phyloP scores from a whole-genome alignment of 164 flowering plant species.

The Cinnamomum micranthum region DNA sequence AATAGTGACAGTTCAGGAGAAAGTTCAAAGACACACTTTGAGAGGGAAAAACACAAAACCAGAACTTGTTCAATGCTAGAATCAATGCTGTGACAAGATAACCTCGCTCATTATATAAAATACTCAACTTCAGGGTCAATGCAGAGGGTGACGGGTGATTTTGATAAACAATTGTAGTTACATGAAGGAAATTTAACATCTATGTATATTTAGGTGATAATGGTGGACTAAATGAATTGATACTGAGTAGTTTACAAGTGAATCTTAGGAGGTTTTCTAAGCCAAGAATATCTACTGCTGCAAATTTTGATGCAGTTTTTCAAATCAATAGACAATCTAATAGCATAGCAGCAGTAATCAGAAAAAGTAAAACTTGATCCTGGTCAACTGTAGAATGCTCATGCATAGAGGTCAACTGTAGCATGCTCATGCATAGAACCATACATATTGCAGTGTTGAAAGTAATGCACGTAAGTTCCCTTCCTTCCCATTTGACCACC shows the following conservation, averaged over 20 bases:
- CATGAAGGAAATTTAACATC: background rate
- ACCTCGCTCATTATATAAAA: background rate
- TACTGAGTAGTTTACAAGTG: background rate
- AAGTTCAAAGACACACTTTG: too few species aligned
- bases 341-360: background rate
- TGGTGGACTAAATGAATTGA: background rate
- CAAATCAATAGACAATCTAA: background rate
- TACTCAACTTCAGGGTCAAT: background rate
- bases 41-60: too few species aligned
- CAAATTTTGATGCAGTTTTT: background rate
- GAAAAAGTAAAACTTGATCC: background rate
- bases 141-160: background rate
- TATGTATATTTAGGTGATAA: background rate
- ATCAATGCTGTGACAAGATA: background rate
- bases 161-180: background rate
- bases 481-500: slow-evolving; percentile 91
- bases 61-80: too few species aligned
- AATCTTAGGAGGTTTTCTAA: background rate
- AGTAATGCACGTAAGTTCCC: slow-evolving; percentile 89
- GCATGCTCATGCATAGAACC: slow-evolving; percentile 43
- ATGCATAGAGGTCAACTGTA: background rate
- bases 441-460: slow-evolving; percentile 93
- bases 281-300: background rate
- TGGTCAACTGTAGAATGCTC: too few species aligned
- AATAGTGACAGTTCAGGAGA: too few species aligned